Percentiles rank a stretch among this genome's conserved stretches.
Conservation (phyloP, 1,284 basidiomycete genomes). For the Mycena citricolor region DNA sequence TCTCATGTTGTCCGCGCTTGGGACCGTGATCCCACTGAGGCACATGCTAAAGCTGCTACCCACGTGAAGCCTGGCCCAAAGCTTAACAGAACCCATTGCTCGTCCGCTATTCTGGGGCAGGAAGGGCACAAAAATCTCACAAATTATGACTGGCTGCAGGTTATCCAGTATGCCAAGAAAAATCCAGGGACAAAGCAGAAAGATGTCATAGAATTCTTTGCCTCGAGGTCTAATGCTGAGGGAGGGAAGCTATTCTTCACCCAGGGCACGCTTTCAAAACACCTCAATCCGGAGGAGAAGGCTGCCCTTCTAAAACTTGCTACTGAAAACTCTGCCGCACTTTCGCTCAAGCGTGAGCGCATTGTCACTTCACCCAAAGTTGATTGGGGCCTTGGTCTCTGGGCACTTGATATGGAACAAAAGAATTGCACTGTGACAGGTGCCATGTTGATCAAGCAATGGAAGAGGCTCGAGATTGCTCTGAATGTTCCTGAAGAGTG, state of each 20-base stretch:
- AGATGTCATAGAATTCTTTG: conserved; percentile 19
- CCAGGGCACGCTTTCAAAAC: neutral
- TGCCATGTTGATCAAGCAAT: conserved; percentile 31
- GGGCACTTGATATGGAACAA: conserved; percentile 31
- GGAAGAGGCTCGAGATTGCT: conserved; percentile 28
- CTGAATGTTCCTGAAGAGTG: conserved; percentile 30
- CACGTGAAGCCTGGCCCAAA: no score
- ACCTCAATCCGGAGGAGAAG: neutral
- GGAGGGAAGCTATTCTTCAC: conserved; percentile 1
- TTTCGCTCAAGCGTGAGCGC: conserved; percentile 17
- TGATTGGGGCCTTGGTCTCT: conserved; percentile 29
- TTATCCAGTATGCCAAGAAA: conserved; percentile 13
- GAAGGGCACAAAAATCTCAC: conserved; percentile 14
- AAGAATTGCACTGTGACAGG: conserved; percentile 28
- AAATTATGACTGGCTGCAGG: conserved; percentile 20
- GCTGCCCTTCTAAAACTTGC: neutral
- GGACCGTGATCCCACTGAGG: no score
- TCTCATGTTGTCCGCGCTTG: no score
- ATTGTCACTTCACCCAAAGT: conserved; percentile 31
- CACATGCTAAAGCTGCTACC: no score
- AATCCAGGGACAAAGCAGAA: conserved; percentile 14
- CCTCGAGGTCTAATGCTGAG: neutral
- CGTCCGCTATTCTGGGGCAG: no score
- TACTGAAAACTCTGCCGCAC: conserved; percentile 9
- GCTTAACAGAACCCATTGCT: no score